These are phyloP conservation scores for Colletotrichum neosansevieriae DNA, from an alignment of 2,329 filamentous ascomycete genomes.

Conservation along the genomic window DNA sequence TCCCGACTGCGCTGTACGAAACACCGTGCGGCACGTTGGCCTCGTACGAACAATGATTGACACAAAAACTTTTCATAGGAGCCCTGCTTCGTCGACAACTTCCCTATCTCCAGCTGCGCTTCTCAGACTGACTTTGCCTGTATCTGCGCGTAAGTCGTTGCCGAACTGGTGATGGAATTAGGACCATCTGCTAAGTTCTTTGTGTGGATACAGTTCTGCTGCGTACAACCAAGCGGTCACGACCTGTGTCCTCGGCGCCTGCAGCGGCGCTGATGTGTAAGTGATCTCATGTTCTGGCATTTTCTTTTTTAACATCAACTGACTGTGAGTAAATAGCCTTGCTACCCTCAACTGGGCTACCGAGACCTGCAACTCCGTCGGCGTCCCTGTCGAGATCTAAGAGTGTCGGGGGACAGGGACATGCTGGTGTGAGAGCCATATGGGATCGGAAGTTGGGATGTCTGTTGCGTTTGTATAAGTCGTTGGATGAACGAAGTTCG, in stretches of 20 bases:
- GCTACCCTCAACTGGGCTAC: constrained; percentile 24
- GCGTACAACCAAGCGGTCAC: constrained; percentile 31
- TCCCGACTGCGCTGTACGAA: constrained; percentile 29
- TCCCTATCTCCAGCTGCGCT: constrained; percentile 31
- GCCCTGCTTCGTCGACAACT: constrained; percentile 38
- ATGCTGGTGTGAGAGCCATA: background rate
- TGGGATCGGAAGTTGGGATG: background rate
- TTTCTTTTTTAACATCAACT: background rate
- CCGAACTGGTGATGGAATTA: background rate
- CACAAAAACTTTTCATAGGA: background rate
- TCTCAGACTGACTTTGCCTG: constrained; percentile 38
- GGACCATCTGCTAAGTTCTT: background rate
- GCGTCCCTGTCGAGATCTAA: constrained; percentile 23
- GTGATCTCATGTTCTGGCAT: background rate
- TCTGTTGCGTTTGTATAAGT: background rate
- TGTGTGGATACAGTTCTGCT: constrained; percentile 9
- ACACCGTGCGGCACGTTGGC: too few species aligned
- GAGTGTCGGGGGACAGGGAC: too few species aligned
- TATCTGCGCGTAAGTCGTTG: constrained; percentile 36
- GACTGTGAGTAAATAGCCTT: background rate
- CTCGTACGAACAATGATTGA: too few species aligned
- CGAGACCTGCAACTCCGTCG: constrained; percentile 25
- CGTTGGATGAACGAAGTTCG: background rate
- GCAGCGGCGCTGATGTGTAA: constrained; percentile 17
- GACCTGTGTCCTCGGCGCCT: constrained; percentile 24